Percentiles rank a stretch among this genome's conserved stretches.
phyloP scores from a whole-genome alignment of 139 green algal species.

The Dunaliella primolecta region DNA sequence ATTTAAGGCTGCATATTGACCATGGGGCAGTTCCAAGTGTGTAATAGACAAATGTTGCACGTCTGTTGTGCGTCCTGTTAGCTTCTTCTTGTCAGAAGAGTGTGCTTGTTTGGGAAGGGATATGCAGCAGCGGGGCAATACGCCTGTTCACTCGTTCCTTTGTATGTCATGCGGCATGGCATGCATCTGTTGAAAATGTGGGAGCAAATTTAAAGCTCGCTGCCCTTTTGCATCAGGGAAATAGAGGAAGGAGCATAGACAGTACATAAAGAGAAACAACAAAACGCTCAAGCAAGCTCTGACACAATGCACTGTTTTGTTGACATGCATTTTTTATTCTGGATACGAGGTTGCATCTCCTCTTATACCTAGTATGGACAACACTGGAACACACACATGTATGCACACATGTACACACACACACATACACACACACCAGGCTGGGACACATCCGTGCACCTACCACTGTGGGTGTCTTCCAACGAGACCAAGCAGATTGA shows the following conservation, averaged over 20 bases:
- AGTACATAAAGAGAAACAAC: no score
- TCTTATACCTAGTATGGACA: no score
- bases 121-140: neutral
- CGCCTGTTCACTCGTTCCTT: no score
- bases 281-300: no score
- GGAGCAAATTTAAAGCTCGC: no score
- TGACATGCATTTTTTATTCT: no score
- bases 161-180: no score
- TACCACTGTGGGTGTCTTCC: constrained; percentile 80
- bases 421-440: neutral
- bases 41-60: neutral
- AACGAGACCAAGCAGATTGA: constrained; percentile 75
- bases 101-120: neutral
- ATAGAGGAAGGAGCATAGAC: neutral
- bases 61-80: neutral
- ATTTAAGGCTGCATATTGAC: neutral
- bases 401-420: neutral
- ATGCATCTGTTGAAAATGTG: no score
- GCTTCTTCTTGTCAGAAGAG: neutral
- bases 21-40: neutral
- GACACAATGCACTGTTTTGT: no score
- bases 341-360: no score
- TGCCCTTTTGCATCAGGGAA: no score
- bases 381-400: neutral
- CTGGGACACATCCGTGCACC: constrained; percentile 65